Base-by-base conservation (phyloP, 1,139 yeast species). In the Pichia sp. region DNA sequence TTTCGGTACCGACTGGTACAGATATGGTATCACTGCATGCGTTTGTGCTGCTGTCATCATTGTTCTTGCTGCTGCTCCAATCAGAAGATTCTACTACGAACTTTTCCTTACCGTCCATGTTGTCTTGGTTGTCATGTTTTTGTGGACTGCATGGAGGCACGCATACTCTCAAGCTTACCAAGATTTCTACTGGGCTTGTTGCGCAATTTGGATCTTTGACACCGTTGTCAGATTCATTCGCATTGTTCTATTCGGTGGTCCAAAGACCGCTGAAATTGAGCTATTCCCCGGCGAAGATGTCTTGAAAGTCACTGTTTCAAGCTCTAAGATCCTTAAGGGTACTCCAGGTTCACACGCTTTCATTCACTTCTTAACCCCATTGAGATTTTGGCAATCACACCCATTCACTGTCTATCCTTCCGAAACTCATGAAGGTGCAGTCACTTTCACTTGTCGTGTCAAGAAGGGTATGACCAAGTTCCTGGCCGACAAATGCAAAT, bases 181-280 rank as follows among this genome's bases (percentile, higher is more conserved):
- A 50, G 71, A 75, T 47, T 81, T 75, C 72, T 72, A 74, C 61
- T 72, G 72, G 62, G 78, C 84, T n/a, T 75, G 85, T n/a, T 67
- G 76, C 53, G 86, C 84, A 1, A 69, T 85, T 23, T 87, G 93
- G 93, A 72, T 68, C 2, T 75, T 80, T 58, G 95, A 85, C 66
- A 75, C 88, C 62, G 61, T 75, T 3, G 64, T 76, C 2, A 75
- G 93, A 67, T 32, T 82, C 4, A 70, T 64, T n/a, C 75, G 87
- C 60, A 67, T 84, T 55, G 57, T 64, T 4, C 50, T 61, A 5
- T 81, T 79, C 64, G 90, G 90, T 8, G 65, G 75, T 32, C 73
- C 41, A 46, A 46, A 73, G 60, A 70, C 70, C 1, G 85, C 87
- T 1, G 70, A 71, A 13, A 74, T 83, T 43, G 72, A 77, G 55